Conservation (phyloP, 2,329 filamentous ascomycete genomes). For the Fusarium cicatricum region DNA sequence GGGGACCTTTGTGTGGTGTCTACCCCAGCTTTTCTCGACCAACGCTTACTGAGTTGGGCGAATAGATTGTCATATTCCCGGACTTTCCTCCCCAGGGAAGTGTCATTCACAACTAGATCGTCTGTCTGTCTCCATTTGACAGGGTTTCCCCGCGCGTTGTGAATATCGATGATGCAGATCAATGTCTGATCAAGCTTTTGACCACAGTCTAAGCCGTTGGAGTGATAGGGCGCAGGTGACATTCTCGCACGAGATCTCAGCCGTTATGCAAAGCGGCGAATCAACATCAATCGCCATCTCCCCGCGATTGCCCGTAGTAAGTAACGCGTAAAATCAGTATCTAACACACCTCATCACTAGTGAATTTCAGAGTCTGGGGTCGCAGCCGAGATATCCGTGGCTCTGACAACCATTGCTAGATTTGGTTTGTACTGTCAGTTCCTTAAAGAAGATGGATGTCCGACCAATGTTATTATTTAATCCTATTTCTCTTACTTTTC, state of each 20-base stretch:
- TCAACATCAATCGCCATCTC: not conserved
- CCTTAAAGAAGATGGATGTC: not conserved
- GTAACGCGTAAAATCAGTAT: not conserved
- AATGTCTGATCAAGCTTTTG: not conserved
- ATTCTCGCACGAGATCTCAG: no score
- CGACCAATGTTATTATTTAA: no score
- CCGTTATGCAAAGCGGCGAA: not conserved
- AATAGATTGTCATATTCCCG: constrained; percentile 9
- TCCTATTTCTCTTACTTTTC: not conserved
- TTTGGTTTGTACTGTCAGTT: not conserved
- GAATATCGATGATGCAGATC: not conserved
- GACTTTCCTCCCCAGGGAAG: not conserved
- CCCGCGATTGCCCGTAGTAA: not conserved
- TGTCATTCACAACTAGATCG: not conserved
- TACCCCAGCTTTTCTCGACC: not conserved
- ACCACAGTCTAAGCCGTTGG: not conserved
- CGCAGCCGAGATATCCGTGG: not conserved
- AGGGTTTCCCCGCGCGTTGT: constrained; percentile 9
- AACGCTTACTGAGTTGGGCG: constrained; percentile 3
- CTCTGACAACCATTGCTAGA: not conserved
- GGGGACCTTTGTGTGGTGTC: not conserved
- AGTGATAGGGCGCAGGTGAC: constrained; percentile 1
- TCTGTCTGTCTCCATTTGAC: not conserved
- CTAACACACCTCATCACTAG: no score
- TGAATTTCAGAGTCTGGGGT: not conserved